These are phyloP conservation scores for Aureobasidium lini DNA, from an alignment of 2,329 filamentous ascomycete species.

Conservation along the genomic window DNA sequence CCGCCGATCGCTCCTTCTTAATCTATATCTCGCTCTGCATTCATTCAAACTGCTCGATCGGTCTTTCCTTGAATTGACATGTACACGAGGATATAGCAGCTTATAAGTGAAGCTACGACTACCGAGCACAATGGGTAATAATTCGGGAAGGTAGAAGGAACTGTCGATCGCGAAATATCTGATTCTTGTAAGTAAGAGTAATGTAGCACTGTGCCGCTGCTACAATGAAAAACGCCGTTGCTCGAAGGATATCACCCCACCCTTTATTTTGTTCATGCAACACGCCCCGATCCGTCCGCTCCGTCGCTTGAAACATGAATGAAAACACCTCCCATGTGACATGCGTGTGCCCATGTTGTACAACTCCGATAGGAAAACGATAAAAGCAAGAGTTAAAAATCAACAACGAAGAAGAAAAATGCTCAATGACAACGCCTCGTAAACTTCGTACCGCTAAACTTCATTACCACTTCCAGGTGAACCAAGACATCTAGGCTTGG, in stretches of 20 bases:
- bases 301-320: neutral
- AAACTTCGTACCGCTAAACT: neutral
- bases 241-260: neutral
- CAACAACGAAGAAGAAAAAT: neutral
- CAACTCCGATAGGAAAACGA: neutral
- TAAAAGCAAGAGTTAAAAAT: neutral
- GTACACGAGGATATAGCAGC: no score
- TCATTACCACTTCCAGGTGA: neutral
- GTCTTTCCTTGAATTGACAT: no score
- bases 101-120: no score
- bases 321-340: neutral
- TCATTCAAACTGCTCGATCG: no score
- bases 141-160: no score
- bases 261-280: constrained; percentile 3
- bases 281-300: neutral
- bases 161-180: no score
- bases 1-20: no score
- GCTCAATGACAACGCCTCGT: constrained; percentile 3
- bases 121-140: no score
- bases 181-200: no score
- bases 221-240: neutral
- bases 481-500: neutral
- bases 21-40: no score
- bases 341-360: neutral
- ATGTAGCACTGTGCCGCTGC: no score